phyloP scores from a whole-genome alignment of 805 yeast genomes.

The Candida verbasci region DNA sequence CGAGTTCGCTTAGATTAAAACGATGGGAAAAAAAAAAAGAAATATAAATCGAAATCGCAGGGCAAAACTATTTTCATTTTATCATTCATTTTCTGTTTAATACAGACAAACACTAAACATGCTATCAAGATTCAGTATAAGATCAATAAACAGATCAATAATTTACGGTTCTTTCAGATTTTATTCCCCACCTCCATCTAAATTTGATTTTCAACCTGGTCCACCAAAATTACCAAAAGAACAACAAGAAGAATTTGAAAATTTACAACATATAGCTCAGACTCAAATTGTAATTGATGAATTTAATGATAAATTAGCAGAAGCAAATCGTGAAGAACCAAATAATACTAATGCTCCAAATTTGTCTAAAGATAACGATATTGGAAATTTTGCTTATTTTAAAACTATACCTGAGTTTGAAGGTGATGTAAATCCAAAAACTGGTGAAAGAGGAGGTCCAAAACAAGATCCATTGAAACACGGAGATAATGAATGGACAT shows the following conservation, averaged over 20 bases:
- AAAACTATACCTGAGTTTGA: constrained; percentile 91
- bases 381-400: constrained; percentile 60
- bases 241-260: constrained; percentile 89
- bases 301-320: constrained; percentile 46
- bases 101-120: background rate
- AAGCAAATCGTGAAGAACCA: constrained; percentile 2
- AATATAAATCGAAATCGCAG: background rate
- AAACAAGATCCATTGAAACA: constrained; percentile 93
- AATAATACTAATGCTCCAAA: background rate
- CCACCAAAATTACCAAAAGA: constrained; percentile 78
- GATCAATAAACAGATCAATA: background rate
- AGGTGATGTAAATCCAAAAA: constrained; percentile 86
- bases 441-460: constrained; percentile 97
- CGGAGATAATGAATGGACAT: constrained; percentile 77
- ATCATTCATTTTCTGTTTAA: background rate
- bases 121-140: background rate
- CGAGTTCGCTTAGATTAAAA: constrained; percentile 1
- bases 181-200: constrained; percentile 3
- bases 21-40: background rate
- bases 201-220: constrained; percentile 20
- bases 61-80: background rate
- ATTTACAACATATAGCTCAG: constrained; percentile 73
- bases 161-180: background rate
- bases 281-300: constrained; percentile 76
- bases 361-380: constrained; percentile 39